Conservation (phyloP, 768 basidiomycete species). For the Lactarius deliciosus region DNA sequence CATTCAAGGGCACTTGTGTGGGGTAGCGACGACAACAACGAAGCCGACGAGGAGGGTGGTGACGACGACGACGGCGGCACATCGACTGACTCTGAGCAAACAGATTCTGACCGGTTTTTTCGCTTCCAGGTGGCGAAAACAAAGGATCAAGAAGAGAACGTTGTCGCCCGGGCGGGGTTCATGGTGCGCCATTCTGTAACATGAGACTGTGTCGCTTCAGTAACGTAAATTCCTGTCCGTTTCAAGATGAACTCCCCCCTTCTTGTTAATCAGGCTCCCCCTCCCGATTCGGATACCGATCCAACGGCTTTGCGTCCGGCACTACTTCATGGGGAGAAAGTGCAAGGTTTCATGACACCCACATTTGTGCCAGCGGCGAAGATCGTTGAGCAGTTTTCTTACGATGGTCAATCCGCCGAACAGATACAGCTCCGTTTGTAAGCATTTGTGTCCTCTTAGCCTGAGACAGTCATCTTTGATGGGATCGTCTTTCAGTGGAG, state of each 20-base stretch:
- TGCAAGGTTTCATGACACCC: constrained; percentile 29
- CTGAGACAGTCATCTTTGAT: too few relatives aligned
- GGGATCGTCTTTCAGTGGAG: neutral
- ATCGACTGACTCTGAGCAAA: constrained; percentile 41
- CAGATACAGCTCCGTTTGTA: constrained; percentile 13
- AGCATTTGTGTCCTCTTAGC: neutral
- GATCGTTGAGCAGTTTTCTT: neutral
- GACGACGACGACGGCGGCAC: constrained; percentile 21
- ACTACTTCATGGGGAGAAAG: constrained; percentile 27
- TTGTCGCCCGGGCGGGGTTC: constrained; percentile 46
- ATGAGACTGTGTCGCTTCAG: too few relatives aligned
- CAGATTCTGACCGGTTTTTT: constrained; percentile 48
- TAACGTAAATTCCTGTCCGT: neutral
- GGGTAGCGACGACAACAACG: constrained; percentile 36
- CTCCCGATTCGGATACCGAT: neutral
- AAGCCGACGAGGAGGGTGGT: too few relatives aligned
- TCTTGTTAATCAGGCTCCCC: neutral
- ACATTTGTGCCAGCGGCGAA: constrained; percentile 5
- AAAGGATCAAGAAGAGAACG: constrained; percentile 56
- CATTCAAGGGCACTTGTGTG: constrained; percentile 49
- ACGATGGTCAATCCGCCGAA: neutral
- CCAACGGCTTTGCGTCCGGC: neutral
- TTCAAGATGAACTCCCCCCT: neutral
- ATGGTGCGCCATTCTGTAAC: constrained; percentile 36
- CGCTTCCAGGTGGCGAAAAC: constrained; percentile 56